phyloP scores from a whole-genome alignment of 1,139 yeast genomes.

The Candida sanyaensis region DNA sequence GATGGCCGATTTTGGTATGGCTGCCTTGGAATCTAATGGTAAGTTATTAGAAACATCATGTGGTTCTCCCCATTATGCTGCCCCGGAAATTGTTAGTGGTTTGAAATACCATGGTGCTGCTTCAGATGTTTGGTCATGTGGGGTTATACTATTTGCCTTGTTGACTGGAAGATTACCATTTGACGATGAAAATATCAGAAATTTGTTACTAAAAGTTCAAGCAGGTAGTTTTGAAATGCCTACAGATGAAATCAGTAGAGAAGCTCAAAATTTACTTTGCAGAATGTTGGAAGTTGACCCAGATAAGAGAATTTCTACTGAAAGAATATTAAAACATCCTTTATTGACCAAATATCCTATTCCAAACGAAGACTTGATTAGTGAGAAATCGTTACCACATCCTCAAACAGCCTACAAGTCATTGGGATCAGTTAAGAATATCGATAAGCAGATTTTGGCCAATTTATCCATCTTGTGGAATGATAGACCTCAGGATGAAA shows the following conservation, averaged over 20 bases:
- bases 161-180: slow-evolving; percentile 80
- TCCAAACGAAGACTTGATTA: slow-evolving; percentile 50
- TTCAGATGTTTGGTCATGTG: slow-evolving; percentile 87
- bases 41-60: slow-evolving; percentile 75
- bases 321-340: slow-evolving; percentile 76
- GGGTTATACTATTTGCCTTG: slow-evolving; percentile 75
- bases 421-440: slow-evolving; percentile 46
- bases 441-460: slow-evolving; percentile 65
- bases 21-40: slow-evolving; percentile 75
- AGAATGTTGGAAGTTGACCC: slow-evolving; percentile 84
- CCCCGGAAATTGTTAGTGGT: slow-evolving; percentile 83
- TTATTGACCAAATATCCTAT: slow-evolving; percentile 63
- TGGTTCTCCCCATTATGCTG: slow-evolving; percentile 87
- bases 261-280: slow-evolving; percentile 70
- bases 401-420: slow-evolving; percentile 61
- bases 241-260: slow-evolving; percentile 50
- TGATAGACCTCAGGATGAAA: slow-evolving; percentile 61
- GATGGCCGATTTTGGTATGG: slow-evolving; percentile 88
- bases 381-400: slow-evolving; percentile 59
- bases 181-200: slow-evolving; percentile 78
- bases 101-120: slow-evolving; percentile 80
- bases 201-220: slow-evolving; percentile 69
- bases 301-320: slow-evolving; percentile 68
- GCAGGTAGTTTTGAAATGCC: slow-evolving; percentile 78
- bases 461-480: slow-evolving; percentile 77